Evolutionary conservation across 2,329 filamentous ascomycete genomes (phyloP).

Genomic region (Fusarium begoniae): DNA sequence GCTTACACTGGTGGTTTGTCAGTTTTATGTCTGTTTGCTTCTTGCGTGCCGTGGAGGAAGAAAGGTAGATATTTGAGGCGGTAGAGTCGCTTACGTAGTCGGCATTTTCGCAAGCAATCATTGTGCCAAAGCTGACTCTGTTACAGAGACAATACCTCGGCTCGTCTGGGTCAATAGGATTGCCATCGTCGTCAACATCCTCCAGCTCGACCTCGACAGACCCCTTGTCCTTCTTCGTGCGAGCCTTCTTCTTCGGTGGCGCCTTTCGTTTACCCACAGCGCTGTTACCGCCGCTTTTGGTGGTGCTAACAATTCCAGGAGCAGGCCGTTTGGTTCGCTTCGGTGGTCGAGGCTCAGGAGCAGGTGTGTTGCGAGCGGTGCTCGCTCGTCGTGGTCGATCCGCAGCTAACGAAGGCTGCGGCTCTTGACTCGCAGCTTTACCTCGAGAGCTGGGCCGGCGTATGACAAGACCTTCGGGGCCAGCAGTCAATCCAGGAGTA

Average conservation of each 20-base stretch:
- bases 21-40: conserved; percentile 25
- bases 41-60: background rate
- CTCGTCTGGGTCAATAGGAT: conserved; percentile 78
- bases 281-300: conserved; percentile 67
- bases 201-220: conserved; percentile 57
- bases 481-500: conserved; percentile 48
- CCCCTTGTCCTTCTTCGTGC: conserved; percentile 59
- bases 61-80: background rate
- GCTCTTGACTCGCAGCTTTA: conserved; percentile 62
- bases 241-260: conserved; percentile 72
- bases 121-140: conserved; percentile 80
- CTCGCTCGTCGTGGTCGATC: conserved; percentile 66
- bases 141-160: conserved; percentile 81
- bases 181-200: conserved; percentile 74
- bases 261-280: conserved; percentile 78
- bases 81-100: conserved; percentile 64
- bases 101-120: conserved; percentile 84
- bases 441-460: conserved; percentile 63
- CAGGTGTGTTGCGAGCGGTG: conserved; percentile 66
- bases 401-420: conserved; percentile 57
- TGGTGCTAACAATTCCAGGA: conserved; percentile 74
- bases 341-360: conserved; percentile 58
- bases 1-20: conserved; percentile 70
- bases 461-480: conserved; percentile 46
- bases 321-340: conserved; percentile 75